Evolutionary conservation across 2,329 filamentous ascomycete species (phyloP), one percentile per base, ranked within the genome.

Genomic region (Bretziella fagacearum): DNA sequence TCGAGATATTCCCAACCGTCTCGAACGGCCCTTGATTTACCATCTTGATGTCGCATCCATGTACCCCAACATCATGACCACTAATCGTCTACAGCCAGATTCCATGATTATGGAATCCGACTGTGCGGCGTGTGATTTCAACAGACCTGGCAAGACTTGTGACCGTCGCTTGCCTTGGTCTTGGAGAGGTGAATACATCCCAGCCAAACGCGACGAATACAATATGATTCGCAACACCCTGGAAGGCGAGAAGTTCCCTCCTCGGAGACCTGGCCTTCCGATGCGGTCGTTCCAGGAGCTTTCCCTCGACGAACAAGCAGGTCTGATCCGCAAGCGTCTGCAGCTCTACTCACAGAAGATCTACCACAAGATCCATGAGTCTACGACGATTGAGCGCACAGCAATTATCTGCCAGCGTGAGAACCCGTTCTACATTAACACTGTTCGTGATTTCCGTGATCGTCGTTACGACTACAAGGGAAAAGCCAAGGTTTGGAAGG

Each of bases 1-100:
- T 45, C 93, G 83, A 60, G 70, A 79, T 44, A 91, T 80, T 0
- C 89, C 91, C 0, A 86, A 93, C 56, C 74, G 91, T 52, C 77
- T 70, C 55, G 91, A 98, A 60, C 70, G 78, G 36, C 91, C 91
- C 3, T 73, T 93, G 26, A 98, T 98, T 54, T 98, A 98, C 64
- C 91, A 98, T 70, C 69, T 98, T 65, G 91, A 98, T 59, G 93
- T 98, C 50, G 91, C 91, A 15, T 95, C 91, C 51, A 98, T 98
- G 91, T 98, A 98, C 60, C 91, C 91, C 7, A 98, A 98, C 62
- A 98, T 98, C 61, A 98, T 98, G 93, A 98, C 93, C 2, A 98
- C 91, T 1, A 98, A 98, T 62, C 82, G 91, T 60, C 64, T 98
- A 40, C 91, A 98, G 56, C 91, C 91, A 0, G 91, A 98, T 62